Base-by-base conservation (phyloP, 2,329 filamentous ascomycete species). In the Ilyonectria destructans region DNA sequence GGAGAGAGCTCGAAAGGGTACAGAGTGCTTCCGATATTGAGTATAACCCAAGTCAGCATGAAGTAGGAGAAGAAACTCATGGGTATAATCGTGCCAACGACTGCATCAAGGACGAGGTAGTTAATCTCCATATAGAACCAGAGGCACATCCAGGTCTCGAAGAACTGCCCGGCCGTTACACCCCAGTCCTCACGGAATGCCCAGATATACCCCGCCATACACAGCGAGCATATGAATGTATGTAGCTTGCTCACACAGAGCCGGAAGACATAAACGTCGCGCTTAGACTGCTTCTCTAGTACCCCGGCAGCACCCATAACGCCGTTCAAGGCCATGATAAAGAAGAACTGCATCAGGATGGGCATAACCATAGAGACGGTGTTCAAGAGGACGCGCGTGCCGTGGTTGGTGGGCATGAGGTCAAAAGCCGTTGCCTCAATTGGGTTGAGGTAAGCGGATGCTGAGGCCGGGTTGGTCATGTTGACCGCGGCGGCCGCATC, bases 101-200 rank as follows among this genome's bases (percentile, higher is more conserved):
- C 31, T 2, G 78, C 75, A 59, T 86, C 84, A 2, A 86, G 71
- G 2, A 82, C 74, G 21, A 81, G 77, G 70, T 83, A 84, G 71
- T 86, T 82, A 58, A 81, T 74, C 57, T 84, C 80, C 71, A 83
- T 82, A 49, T 77, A 79, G 0, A 85, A 70, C 83, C 82, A 85
- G 12, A 78, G 70, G 6, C 73, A 71, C 66, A 80, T 69, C 75
- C 79, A 77, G 0, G 70, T 75, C 26, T 71, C 54, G 4, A 65
- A 75, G 37, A 79, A 79, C 37, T 77, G 62, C 1, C 56, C 13
- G 5, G 75, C 79, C 19, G 75, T 75, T 4, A 85, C 82, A 1
- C 67, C 55, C 84, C 84, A 85, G 15, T 68, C 72, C 46, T 81
- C 81, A 2, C 78, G 73, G 68, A 84, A 85, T 0, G 81, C 83